A percentile compares a stretch with the other conserved stretches of the same genome.
Conservation (phyloP, 805 yeast genomes). For the Candida berthetii region DNA sequence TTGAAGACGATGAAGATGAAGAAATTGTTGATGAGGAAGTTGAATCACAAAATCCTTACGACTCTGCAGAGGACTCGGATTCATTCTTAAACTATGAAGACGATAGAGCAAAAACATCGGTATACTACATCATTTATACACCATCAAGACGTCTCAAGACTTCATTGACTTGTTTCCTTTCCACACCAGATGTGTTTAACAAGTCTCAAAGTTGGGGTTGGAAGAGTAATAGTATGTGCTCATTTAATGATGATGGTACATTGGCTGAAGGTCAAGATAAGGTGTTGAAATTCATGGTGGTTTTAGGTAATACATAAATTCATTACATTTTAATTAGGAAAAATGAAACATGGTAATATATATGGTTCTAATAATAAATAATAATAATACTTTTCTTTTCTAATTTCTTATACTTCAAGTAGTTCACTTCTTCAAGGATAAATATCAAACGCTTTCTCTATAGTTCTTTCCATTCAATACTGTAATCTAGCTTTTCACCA, state of each 20-base stretch:
- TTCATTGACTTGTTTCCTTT: slow-evolving; percentile 44
- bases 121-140: slow-evolving; percentile 48
- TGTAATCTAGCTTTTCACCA: slow-evolving; percentile 69
- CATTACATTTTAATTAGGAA: neutral
- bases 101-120: slow-evolving; percentile 36
- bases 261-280: slow-evolving; percentile 37
- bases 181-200: slow-evolving; percentile 47
- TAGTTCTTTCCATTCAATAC: slow-evolving; percentile 57
- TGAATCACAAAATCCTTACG: neutral
- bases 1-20: slow-evolving; percentile 18
- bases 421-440: neutral
- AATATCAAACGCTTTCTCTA: neutral
- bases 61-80: slow-evolving; percentile 4
- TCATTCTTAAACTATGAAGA: slow-evolving; percentile 39
- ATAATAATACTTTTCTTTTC: neutral
- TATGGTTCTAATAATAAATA: neutral
- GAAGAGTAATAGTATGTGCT: slow-evolving; percentile 50
- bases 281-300: slow-evolving; percentile 42
- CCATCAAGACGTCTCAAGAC: slow-evolving; percentile 42
- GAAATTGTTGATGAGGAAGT: no score
- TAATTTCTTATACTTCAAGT: neutral
- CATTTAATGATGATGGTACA: slow-evolving; percentile 42
- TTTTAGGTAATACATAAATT: slow-evolving; percentile 36
- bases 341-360: neutral
- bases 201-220: slow-evolving; percentile 58